Evolutionary conservation across 345 rosid genomes (phyloP).

Genomic region (Rhodomyrtus tomentosa): DNA sequence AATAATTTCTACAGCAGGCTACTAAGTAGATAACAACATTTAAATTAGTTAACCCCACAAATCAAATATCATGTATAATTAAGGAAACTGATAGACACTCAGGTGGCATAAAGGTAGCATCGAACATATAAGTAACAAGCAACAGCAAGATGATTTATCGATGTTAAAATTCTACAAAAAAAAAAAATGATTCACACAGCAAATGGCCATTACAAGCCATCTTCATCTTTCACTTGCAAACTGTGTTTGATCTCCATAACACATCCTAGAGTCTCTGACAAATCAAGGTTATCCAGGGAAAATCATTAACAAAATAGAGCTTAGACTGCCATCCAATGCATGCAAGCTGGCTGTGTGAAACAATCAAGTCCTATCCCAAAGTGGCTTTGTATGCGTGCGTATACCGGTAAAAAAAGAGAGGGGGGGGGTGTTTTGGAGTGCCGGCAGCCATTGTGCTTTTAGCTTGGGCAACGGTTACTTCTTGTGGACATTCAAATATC

Average conservation of each 20-base stretch:
- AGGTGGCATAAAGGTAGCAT: background rate
- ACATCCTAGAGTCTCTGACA: background rate
- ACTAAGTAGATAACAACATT: conserved; percentile 31
- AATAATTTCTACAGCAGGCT: conserved; percentile 96
- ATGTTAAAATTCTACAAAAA: background rate
- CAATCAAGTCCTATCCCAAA: background rate
- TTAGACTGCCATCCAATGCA: background rate
- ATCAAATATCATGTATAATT: background rate
- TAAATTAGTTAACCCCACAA: background rate
- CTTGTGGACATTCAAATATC: background rate
- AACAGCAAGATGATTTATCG: background rate
- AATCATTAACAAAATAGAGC: background rate
- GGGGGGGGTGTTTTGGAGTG: background rate
- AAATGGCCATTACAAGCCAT: background rate
- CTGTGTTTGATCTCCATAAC: background rate
- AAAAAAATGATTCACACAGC: background rate
- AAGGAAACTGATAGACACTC: background rate
- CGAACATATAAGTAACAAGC: background rate
- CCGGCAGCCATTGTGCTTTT: background rate
- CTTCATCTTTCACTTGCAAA: background rate
- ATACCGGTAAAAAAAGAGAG: too few species aligned
- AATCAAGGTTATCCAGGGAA: background rate
- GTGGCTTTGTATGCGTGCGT: background rate
- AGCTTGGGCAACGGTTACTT: background rate
- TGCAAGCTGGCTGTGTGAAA: background rate